Evolutionary conservation across 2,329 filamentous ascomycete genomes (phyloP).

Genomic region (Fusarium nanum): DNA sequence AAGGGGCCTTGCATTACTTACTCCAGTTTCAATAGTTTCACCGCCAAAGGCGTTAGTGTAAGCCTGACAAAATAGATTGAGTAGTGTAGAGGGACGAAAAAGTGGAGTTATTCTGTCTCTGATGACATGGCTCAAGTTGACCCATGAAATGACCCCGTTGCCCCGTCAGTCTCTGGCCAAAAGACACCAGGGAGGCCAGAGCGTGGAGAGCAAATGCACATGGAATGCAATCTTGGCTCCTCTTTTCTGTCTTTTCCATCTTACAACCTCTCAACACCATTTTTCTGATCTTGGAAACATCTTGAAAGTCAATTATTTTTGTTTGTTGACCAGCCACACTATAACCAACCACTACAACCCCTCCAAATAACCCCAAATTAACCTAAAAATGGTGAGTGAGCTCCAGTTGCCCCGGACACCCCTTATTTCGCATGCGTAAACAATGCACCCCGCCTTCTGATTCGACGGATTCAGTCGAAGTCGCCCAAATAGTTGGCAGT

Average conservation of each 20-base stretch:
- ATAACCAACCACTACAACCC: constrained; percentile 12
- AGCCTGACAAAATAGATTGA: constrained; percentile 5
- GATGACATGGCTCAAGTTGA: constrained; percentile 24
- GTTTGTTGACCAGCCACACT: constrained; percentile 28
- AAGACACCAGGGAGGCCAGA: constrained; percentile 42
- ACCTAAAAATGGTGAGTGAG: constrained; percentile 56
- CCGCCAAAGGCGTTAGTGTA: constrained; percentile 32
- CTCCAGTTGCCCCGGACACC: constrained; percentile 50
- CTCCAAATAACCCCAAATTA: constrained; percentile 11
- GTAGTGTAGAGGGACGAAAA: accelerated
- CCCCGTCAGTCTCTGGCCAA: constrained; percentile 50
- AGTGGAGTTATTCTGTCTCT: constrained; percentile 1
- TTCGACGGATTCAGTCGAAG: constrained; percentile 46
- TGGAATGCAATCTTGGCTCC: constrained; percentile 35
- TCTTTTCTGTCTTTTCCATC: constrained; percentile 41
- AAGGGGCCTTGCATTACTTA: constrained; percentile 37
- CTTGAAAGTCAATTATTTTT: constrained; percentile 14
- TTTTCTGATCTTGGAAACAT: constrained; percentile 12
- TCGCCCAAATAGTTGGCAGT: constrained; percentile 35
- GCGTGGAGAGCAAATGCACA: constrained; percentile 44
- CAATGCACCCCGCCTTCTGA: constrained; percentile 52
- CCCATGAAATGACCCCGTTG: constrained; percentile 37
- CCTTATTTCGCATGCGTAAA: constrained; percentile 46
- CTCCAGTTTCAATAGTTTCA: constrained; percentile 41
- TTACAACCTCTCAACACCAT: constrained; percentile 44